Evolutionary conservation across 1,284 basidiomycete genomes (phyloP), one percentile per base, ranked within the genome.

Genomic region (Sporisorium reilianum): DNA sequence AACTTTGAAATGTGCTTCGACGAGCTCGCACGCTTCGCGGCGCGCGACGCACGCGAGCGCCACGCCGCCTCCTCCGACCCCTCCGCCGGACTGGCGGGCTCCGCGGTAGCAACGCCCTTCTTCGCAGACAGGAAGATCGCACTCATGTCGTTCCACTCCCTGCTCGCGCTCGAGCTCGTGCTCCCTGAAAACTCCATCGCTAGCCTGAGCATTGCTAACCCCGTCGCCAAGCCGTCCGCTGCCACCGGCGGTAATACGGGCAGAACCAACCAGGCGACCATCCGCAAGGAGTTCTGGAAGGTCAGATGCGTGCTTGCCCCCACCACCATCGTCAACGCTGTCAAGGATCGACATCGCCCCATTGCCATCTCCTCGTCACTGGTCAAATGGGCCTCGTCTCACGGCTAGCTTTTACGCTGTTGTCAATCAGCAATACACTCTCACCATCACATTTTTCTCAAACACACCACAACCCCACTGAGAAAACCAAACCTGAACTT

Each of bases 1-100:
- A 84, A 81, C 56, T 83, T 83, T 53, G 82, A 83, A 60, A 82
- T 83, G 80, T 73, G 69, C 32, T 79, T 79, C 36, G 71, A 79
- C 42, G 79, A 82, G 38, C 48, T 83, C 0, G 34, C 61, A 5
- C 69, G 77, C 3, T 84, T 82, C 49, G 81, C 64, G 7, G 50
- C 64, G 0, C 36, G 64, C 22, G 68, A 75, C 9, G 55, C 55
- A 1, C 20, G 66, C 2, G 66, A 75, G 36, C 55, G 68, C 5
- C 59, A 62, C 45, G 59, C 72, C 3, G 63, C 55, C 16, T 54
- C 57, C 12, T 45, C 8, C 25, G 23, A n/a, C 4, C 16, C 5
- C 20, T 16, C 28, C 9, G n/a, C 20, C 22, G 49, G 49, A 2
- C 9, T 58, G 18, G 44, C 34, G 3, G 63, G 59, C 0, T 55